Evolutionary conservation across 441 rosid genomes (phyloP).

Genomic region (Raphanus hybrid): DNA sequence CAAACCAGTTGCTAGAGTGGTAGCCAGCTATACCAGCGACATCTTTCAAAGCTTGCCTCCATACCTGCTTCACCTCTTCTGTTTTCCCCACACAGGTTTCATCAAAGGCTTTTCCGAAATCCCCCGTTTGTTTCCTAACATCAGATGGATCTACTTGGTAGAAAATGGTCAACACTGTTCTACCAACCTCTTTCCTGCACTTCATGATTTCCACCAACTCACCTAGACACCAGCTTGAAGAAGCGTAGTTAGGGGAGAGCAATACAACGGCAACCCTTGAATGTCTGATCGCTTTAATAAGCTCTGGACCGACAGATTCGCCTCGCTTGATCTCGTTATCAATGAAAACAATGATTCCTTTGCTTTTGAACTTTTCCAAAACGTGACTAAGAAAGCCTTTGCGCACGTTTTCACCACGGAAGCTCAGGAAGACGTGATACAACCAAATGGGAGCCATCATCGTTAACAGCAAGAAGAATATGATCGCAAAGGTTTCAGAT

Average conservation of each 20-base stretch:
- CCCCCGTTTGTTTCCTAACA: not conserved
- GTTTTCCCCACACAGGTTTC: not conserved
- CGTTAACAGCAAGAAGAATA: not conserved
- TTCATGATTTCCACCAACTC: not conserved
- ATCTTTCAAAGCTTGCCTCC: not conserved
- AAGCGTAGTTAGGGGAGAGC: constrained; percentile 17
- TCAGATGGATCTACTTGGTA: not conserved
- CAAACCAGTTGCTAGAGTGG: not conserved
- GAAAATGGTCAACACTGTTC: not conserved
- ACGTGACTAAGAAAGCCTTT: not conserved
- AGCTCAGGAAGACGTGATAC: not conserved
- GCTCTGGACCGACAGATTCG: not conserved
- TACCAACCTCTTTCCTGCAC: not conserved
- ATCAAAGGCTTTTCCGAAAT: not conserved
- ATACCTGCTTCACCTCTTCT: not conserved
- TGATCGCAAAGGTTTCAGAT: not conserved
- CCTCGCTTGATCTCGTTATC: constrained; percentile 11
- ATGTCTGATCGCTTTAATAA: not conserved
- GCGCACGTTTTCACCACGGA: not conserved
- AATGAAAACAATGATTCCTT: constrained; percentile 18
- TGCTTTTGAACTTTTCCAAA: not conserved
- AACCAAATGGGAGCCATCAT: not conserved
- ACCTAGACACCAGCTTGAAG: not conserved
- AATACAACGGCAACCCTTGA: constrained; percentile 22
- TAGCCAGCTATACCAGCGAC: not conserved